Conservation (phyloP, 129 eudicot species). For the Gnaphalium uliginosum region DNA sequence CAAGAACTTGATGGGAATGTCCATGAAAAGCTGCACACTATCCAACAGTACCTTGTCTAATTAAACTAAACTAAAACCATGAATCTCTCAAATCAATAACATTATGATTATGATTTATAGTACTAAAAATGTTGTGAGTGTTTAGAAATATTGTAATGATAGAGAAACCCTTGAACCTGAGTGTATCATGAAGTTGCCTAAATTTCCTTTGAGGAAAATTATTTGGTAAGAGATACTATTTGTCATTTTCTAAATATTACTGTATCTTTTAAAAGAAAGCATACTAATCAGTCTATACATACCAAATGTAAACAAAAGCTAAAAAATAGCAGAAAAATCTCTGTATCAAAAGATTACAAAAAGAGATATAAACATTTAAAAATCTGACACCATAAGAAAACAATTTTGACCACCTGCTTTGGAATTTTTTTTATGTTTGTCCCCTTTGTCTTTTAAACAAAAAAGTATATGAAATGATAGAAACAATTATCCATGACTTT, state of each 20-base stretch:
- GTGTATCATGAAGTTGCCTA: background rate
- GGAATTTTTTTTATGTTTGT: conserved; percentile 27
- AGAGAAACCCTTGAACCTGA: background rate
- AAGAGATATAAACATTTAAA: conserved; percentile 18
- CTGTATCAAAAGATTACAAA: conserved; percentile 11
- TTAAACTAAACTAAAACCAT: conserved; percentile 4
- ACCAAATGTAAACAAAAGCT: conserved; percentile 17
- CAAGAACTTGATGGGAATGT: conserved; percentile 37
- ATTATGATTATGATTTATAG: background rate
- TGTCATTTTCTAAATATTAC: background rate
- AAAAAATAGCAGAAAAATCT: background rate
- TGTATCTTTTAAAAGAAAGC: background rate
- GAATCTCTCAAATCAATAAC: conserved; percentile 7
- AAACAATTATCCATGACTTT: background rate
- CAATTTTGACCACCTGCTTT: conserved; percentile 40
- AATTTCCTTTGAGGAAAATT: background rate
- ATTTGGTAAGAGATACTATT: background rate
- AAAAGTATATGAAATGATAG: conserved; percentile 1
- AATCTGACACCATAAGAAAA: conserved; percentile 35
- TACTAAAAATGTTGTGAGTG: too few relatives aligned
- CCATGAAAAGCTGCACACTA: conserved; percentile 36
- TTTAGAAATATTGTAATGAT: too few relatives aligned
- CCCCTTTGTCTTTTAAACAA: conserved; percentile 21
- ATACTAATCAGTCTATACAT: too few relatives aligned
- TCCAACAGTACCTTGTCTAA: conserved; percentile 22